Base-by-base conservation (phyloP, 495 filamentous ascomycete species). In the Alectoria sarmentosa region DNA sequence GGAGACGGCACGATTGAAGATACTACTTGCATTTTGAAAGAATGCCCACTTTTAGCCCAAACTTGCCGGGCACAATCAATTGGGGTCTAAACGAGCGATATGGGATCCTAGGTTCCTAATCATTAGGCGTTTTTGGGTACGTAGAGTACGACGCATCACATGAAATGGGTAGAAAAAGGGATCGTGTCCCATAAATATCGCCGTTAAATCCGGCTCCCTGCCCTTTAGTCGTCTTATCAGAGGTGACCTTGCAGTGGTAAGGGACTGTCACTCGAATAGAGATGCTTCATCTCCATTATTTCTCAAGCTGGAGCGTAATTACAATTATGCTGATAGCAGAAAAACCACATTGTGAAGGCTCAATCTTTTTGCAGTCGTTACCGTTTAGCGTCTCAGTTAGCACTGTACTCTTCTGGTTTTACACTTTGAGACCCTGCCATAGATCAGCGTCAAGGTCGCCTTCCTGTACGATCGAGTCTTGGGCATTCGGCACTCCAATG, bases 401-500 rank as follows among this genome's bases (percentile, higher is more conserved):
- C 52, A 19, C 15, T 21, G 17, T 21, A 32, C 46, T 54, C 11
- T 34, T 36, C 52, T 34, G 0, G 17, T 4, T 55, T 55, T 30
- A 55, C 26, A 28, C 21, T 23, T 23, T 54, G 42, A 34, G 36
- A 52, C 7, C 52, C 15, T 55, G 30, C 52, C 52, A 34, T 21
- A 58, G 0, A 55, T 67, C 65, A 46, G 44, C 58, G 48, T 67
- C 65, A 39, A 62, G 42, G 5, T 76, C 73, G 6, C 81, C 82
- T 69, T 84, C 79, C 65, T 84, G 76, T 60, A 83, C 76, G 62
- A 87, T 81, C 19, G 77, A 73, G 66, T 82, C 80, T 66, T 82
- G 81, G 8, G 88, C 88, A 70, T 83, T 89, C 39, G 89, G 86
- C 58, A 90, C 81, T 4, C 92, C 91, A 62, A 96, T 86, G 36